Percentiles rank a stretch among this genome's conserved stretches.
phyloP scores from a whole-genome alignment of 495 filamentous ascomycete genomes.

The Podospora sp. region DNA sequence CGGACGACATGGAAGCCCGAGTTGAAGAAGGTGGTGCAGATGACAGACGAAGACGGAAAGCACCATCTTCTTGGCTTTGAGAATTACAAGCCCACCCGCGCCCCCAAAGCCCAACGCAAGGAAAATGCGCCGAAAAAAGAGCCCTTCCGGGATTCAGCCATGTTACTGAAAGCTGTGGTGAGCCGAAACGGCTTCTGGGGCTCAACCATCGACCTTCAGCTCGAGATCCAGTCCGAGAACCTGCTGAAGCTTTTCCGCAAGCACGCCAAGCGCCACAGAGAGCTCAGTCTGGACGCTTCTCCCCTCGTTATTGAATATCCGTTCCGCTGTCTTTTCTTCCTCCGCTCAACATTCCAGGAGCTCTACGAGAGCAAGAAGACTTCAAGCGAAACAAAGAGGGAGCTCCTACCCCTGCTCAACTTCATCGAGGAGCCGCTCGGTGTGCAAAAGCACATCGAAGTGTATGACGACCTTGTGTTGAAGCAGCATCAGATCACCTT shows the following conservation, averaged over 20 bases:
- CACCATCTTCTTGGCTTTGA: neutral
- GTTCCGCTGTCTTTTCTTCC: slow-evolving; percentile 5
- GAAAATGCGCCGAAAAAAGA: neutral
- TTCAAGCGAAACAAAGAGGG: neutral
- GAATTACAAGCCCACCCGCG: neutral
- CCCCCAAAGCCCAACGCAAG: neutral
- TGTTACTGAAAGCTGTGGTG: neutral
- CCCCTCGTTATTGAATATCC: neutral
- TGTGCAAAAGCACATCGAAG: slow-evolving; percentile 1
- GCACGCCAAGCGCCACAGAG: slow-evolving; percentile 3
- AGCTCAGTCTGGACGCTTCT: neutral
- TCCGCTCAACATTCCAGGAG: neutral
- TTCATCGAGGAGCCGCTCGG: slow-evolving; percentile 8
- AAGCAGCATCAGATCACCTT: slow-evolving; percentile 6
- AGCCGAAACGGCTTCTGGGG: neutral
- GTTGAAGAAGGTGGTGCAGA: slow-evolving; percentile 10
- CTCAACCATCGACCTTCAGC: neutral
- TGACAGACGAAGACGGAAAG: neutral
- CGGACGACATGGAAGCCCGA: slow-evolving; percentile 10
- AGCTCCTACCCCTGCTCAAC: neutral
- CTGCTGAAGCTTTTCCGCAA: neutral
- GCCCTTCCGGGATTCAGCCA: slow-evolving; percentile 1
- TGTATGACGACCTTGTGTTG: slow-evolving; percentile 1
- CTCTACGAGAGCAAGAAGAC: neutral
- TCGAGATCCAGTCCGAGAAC: slow-evolving; percentile 2